Evolutionary conservation across 83 land plant genomes (phyloP), one percentile per base, ranked within the genome.

Genomic region (Thuja plicata): DNA sequence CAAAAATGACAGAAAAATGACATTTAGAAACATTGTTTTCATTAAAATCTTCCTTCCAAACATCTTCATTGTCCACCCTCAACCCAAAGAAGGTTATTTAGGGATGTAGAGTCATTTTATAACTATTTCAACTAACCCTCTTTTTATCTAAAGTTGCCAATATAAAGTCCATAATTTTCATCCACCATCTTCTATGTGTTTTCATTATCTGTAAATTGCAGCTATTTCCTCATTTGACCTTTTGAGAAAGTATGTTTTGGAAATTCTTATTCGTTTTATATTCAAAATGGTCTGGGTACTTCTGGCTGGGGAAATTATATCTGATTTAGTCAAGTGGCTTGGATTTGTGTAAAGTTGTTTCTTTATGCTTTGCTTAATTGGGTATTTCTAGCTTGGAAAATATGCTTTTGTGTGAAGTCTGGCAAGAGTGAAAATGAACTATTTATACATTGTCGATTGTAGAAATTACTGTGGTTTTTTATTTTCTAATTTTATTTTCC

Each of bases 401-500:
- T 99, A 98, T 91, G 98, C 90, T 35, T 90, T 78, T 86, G 95
- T 96, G 82, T 98, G 95, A 89, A 95, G 99, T n/a, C n/a, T n/a
- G n/a, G n/a, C n/a, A n/a, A n/a, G n/a, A n/a, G n/a, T n/a, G n/a
- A n/a, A n/a, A n/a, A 43, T 34, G 15, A 87, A 83, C 48, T 86
- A 30, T 73, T 76, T 52, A n/a, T 79, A 12, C 35, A 30, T 83
- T 38, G 8, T 88, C 8, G 41, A 80, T 83, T 38, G 8, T 88
- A 24, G 41, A 80, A 43, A 81, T 45, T 35, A 76, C 71, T 86
- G 88, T 87, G 11, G 50, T 38, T 37, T 81, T 89, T 34, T 37
- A 8, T 70, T 52, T 30, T 27, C 84, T 17, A 2, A 27, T 21
- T 88, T 45, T 55, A 91, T n/a, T 84, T 19, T 74, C 41, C 85